Evolutionary conservation across 495 filamentous ascomycete genomes (phyloP), one percentile per base, ranked within the genome.

Genomic region (Tuber borchii): DNA sequence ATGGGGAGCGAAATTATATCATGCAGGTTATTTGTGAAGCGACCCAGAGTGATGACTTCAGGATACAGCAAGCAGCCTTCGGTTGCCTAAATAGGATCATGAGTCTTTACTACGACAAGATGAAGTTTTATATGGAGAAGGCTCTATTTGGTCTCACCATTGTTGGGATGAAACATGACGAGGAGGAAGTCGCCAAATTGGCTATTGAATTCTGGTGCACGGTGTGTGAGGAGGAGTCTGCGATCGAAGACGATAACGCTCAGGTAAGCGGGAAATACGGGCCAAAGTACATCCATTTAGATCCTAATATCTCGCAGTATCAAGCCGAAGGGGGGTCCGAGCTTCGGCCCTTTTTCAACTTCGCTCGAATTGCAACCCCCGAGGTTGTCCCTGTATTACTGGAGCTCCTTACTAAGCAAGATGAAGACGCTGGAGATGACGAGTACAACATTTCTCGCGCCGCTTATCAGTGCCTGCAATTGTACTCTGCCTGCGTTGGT

Each of bases 121-220:
- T 99, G 95, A 89, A 93, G 81, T 98, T 97, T 86, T 99, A 99
- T 87, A 99, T 99, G 95, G 96, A 99, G 88, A 98, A 97, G 88
- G 95, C 95, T 69, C 87, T 99, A 51, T 99, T 98, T 84, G 95
- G 96, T 69, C 88, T 99, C 20, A 99, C 96, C n/a, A 96, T 98
- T 76, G 90, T 97, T 86, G 96, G 95, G 74, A 99, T 99, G 96
- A 97, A 95, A 88, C 95, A 90, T 84, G 91, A 93, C 16, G 95
- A 99, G 80, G 95, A 99, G 84, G 95, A 98, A 84, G 96, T 98
- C 56, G 91, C 96, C 65, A 99, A 99, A 87, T 88, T 99, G 42
- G 95, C 95, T 39, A 93, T 99, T 77, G 95, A 99, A 82, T 99
- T 99, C 87, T 99, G 95, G 95, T 97, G 95, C 86, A 98, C 95